Evolutionary conservation across 768 basidiomycete genomes (phyloP), one percentile per base, ranked within the genome.

Genomic region (Tricholoma furcatifolium): DNA sequence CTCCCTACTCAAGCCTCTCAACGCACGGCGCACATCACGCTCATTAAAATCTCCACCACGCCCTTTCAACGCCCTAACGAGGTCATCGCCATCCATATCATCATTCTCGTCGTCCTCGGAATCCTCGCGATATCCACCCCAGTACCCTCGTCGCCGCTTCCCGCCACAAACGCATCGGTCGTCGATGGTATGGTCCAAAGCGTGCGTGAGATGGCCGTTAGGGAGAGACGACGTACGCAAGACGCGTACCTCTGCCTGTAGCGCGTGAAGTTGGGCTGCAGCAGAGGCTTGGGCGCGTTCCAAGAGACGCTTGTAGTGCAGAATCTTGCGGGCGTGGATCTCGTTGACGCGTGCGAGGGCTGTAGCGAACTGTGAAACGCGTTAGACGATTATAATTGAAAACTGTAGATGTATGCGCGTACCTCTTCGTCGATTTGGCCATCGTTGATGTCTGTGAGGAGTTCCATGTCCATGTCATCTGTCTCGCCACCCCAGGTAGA

Each of bases 231-330:
- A 76, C 11, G 72, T 69, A 39, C 87, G 82, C 27, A 93, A 72
- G 23, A 89, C 73, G 11, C 82, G 75, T 3, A 91, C 74, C 62
- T 93, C 89, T 2, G 90, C 91, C 68, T 93, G 91, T 1, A 94
- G 72, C 0, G 92, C 91, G 61, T 93, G 91, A 2, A 93, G 73
- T 61, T 93, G 92, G 1, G 90, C 85, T 0, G 91, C 88, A 1
- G 87, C 78, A 8, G 84, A 83, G 2, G 86, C 82, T 60, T 93
- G 92, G 0, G 89, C 79, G 36, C 86, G 85, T 59, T 93, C 91
- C 11, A 93, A 78, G 1, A 93, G 76, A 1, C 91, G 80, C 62
- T 87, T 92, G 69, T 89, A 87, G 52, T 85, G 82, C 14, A 83
- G 76, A 12, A 91, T 78, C 59, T 88, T 88, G 20, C 71, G 69